Percentiles rank a stretch among this genome's conserved stretches.
These are phyloP conservation scores for Leccinum boreale DNA, from an alignment of 768 basidiomycete species.

Conservation along the genomic window DNA sequence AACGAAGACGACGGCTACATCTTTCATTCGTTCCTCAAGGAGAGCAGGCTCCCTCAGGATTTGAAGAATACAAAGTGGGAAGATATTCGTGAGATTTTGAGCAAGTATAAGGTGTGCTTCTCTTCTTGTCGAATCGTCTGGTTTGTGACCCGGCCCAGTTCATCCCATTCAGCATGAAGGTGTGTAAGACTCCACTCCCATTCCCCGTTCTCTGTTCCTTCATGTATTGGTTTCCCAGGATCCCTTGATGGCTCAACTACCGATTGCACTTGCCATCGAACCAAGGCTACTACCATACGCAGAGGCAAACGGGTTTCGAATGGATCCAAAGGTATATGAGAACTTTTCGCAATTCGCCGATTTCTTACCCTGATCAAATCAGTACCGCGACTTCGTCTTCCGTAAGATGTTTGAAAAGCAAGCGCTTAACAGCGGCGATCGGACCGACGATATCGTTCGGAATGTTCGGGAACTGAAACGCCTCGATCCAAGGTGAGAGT, in stretches of 20 bases:
- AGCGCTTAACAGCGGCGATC: conserved; percentile 44
- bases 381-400: conserved; percentile 87
- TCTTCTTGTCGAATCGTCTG: conserved; percentile 1
- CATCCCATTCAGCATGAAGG: conserved; percentile 73
- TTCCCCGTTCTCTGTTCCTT: neutral
- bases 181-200: conserved; percentile 25
- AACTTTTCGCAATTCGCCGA: neutral
- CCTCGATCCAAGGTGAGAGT: conserved; percentile 60
- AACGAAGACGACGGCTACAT: conserved; percentile 72
- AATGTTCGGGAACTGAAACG: conserved; percentile 72
- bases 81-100: conserved; percentile 59
- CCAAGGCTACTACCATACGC: conserved; percentile 72
- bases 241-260: conserved; percentile 74
- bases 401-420: conserved; percentile 78
- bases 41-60: conserved; percentile 61
- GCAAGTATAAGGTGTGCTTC: conserved; percentile 59
- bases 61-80: conserved; percentile 62
- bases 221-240: conserved; percentile 43
- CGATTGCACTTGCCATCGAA: conserved; percentile 73
- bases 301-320: conserved; percentile 67
- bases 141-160: conserved; percentile 45
- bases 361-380: conserved; percentile 12
- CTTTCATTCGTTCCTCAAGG: conserved; percentile 64
- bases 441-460: conserved; percentile 58
- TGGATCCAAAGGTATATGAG: conserved; percentile 66